Percentiles rank a stretch among this genome's conserved stretches.
Conservation (phyloP, 2,329 filamentous ascomycete genomes). For the Calonectria ilicicola region DNA sequence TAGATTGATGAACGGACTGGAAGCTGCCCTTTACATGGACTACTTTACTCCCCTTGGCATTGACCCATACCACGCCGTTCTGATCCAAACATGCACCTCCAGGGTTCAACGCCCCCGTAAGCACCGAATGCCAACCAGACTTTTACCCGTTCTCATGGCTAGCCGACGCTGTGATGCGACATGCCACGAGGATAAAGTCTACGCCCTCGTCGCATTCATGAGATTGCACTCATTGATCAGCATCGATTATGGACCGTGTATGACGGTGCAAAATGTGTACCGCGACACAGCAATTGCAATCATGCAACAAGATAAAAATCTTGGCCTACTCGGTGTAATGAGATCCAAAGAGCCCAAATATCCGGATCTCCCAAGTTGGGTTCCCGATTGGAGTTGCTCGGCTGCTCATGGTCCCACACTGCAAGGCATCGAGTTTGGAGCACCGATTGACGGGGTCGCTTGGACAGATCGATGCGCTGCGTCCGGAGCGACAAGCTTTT, state of each 20-base stretch:
- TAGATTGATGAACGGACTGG: neutral
- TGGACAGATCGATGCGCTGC: neutral
- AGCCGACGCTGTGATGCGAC: neutral
- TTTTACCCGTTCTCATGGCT: neutral
- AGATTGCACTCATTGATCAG: neutral
- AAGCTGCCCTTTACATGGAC: neutral
- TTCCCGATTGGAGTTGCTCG: neutral
- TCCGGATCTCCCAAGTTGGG: neutral
- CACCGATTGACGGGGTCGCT: neutral
- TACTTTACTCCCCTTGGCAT: neutral
- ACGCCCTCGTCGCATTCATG: neutral
- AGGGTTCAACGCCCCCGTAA: neutral
- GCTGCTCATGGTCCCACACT: neutral
- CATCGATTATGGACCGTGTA: neutral
- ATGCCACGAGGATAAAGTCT: neutral
- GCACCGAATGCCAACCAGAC: neutral
- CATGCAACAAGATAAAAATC: neutral
- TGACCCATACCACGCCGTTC: neutral
- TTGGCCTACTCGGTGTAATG: neutral
- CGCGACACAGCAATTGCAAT: neutral
- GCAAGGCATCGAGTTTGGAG: neutral
- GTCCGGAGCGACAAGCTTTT: neutral
- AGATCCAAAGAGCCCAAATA: neutral
- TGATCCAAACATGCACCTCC: neutral
- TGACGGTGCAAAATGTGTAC: neutral